Conservation (phyloP, 805 yeast species). For the Ogataea sp. region DNA sequence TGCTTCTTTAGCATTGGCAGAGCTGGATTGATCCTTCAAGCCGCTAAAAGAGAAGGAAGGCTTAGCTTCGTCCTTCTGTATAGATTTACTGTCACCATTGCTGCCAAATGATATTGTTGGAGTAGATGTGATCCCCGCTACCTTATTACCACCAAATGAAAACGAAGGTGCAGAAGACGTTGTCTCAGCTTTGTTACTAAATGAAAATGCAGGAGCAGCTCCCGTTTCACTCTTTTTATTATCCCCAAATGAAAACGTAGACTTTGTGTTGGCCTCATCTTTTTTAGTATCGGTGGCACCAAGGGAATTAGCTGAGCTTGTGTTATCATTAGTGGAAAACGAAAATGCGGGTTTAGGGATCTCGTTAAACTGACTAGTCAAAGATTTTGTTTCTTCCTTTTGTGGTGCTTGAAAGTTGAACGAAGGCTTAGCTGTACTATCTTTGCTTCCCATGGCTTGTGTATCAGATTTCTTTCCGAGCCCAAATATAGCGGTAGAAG, state of each 20-base stretch:
- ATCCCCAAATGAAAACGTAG: slow-evolving; percentile 1
- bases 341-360: too few species aligned
- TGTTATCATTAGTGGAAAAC: too few species aligned
- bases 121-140: too few species aligned
- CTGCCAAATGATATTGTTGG: background rate
- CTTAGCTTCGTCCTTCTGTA: slow-evolving; percentile 2
- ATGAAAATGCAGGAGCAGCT: background rate
- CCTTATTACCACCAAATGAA: slow-evolving; percentile 1
- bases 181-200: background rate
- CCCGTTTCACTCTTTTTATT: background rate
- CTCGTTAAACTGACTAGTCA: too few species aligned
- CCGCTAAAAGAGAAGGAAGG: slow-evolving; percentile 9
- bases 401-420: too few species aligned
- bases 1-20: too few species aligned
- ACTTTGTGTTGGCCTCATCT: background rate
- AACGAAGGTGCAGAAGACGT: background rate
- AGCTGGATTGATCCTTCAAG: background rate
- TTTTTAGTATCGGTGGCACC: background rate
- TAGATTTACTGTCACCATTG: too few species aligned
- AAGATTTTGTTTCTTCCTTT: too few species aligned
- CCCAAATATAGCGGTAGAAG: too few species aligned
- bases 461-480: too few species aligned
- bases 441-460: background rate
- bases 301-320: too few species aligned
- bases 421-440: background rate